These are phyloP conservation scores for Fusarium foetens DNA, from an alignment of 2,329 filamentous ascomycete genomes.

Conservation along the genomic window DNA sequence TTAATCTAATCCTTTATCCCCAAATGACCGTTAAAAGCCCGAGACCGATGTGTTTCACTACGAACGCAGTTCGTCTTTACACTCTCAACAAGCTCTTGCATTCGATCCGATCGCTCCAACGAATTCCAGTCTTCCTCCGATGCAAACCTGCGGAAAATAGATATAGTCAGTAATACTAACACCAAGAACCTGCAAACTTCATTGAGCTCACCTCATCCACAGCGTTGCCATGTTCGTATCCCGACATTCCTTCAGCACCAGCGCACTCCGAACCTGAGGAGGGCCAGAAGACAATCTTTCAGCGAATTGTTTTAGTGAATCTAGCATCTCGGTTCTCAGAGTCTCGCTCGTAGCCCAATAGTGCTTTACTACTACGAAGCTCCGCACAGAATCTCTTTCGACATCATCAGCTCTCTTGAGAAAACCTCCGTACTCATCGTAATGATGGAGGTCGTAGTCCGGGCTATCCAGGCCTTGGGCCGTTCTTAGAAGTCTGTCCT, in stretches of 20 bases:
- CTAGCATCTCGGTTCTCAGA: neutral
- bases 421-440: neutral
- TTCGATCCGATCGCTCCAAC: accelerated
- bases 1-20: neutral
- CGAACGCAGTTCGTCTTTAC: neutral
- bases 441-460: neutral
- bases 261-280: neutral
- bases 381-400: neutral
- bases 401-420: neutral
- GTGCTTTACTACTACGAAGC: neutral
- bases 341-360: neutral
- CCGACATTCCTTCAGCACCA: neutral
- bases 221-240: neutral
- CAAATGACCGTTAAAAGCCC: neutral
- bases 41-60: neutral
- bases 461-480: neutral
- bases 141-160: accelerated
- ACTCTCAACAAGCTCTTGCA: neutral
- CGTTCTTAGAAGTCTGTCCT: neutral
- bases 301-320: neutral
- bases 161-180: neutral
- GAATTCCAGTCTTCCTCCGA: neutral
- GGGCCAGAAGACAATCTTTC: neutral
- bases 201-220: neutral
- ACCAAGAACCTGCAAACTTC: no score